A percentile compares a stretch with the other conserved stretches of the same genome.
phyloP scores from a whole-genome alignment of 805 yeast genomes.

The Ascoidea asiatica region DNA sequence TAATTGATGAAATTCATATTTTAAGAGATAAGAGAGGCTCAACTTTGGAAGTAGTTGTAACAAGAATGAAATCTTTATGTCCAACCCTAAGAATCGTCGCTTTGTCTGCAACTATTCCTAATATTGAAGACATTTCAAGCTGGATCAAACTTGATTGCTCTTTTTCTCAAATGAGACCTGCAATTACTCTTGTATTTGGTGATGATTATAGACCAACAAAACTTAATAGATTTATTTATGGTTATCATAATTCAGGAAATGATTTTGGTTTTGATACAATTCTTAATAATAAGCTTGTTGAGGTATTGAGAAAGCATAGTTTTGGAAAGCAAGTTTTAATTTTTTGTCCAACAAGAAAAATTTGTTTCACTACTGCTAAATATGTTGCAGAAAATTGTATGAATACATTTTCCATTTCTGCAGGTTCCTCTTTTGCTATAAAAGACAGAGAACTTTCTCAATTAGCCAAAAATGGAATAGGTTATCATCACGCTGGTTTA shows the following conservation, averaged over 20 bases:
- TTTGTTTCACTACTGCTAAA: conserved; percentile 32
- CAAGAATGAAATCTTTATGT: conserved; percentile 31
- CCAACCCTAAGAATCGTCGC: conserved; percentile 27
- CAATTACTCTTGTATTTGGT: conserved; percentile 28
- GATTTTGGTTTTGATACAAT: conserved; percentile 33
- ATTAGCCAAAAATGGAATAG: conserved; percentile 24
- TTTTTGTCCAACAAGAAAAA: conserved; percentile 40
- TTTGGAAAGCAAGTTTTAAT: conserved; percentile 30
- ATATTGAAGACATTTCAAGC: conserved; percentile 30
- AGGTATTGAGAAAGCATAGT: conserved; percentile 24
- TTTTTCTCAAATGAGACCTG: conserved; percentile 14
- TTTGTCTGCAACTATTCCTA: conserved; percentile 41
- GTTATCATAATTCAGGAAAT: conserved; percentile 24
- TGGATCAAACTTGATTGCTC: conserved; percentile 23
- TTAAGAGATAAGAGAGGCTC: conserved; percentile 34
- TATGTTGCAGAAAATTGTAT: conserved; percentile 15
- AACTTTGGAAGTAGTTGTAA: conserved; percentile 30
- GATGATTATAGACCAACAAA: conserved; percentile 33
- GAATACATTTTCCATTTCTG: neutral
- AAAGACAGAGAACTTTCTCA: conserved; percentile 18
- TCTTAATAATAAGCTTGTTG: conserved; percentile 27
- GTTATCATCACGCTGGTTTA: conserved; percentile 49
- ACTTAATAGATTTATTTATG: conserved; percentile 28
- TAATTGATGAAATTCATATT: conserved; percentile 35
- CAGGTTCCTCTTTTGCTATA: conserved; percentile 4